These are phyloP conservation scores for Alternaria dauci DNA, from an alignment of 2,329 filamentous ascomycete species.

Conservation along the genomic window DNA sequence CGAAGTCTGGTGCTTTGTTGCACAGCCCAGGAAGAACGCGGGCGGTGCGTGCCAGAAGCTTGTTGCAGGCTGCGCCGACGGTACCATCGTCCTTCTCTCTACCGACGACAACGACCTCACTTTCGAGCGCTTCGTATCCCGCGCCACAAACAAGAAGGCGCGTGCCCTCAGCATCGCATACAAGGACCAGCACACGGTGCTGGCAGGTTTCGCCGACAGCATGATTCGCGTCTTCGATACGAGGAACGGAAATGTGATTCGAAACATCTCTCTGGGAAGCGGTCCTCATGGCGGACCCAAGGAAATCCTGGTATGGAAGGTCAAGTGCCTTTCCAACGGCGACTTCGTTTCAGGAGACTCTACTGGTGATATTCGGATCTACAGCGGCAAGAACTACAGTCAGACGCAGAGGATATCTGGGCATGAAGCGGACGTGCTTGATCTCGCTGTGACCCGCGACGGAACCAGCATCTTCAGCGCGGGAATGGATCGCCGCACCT, in stretches of 20 bases:
- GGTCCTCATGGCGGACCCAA: slow-evolving; percentile 79
- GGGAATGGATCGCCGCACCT: slow-evolving; percentile 88
- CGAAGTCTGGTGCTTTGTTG: slow-evolving; percentile 95
- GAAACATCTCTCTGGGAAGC: slow-evolving; percentile 85
- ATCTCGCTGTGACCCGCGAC: slow-evolving; percentile 81
- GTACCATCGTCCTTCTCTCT: slow-evolving; percentile 85
- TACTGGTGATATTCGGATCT: slow-evolving; percentile 90
- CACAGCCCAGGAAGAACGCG: slow-evolving; percentile 70
- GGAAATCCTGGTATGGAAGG: slow-evolving; percentile 90
- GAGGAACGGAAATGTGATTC: slow-evolving; percentile 75
- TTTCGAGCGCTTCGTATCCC: slow-evolving; percentile 78
- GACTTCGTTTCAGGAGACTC: slow-evolving; percentile 96
- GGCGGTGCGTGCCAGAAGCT: slow-evolving; percentile 64
- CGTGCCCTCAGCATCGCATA: slow-evolving; percentile 92
- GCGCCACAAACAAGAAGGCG: slow-evolving; percentile 82
- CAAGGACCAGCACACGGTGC: slow-evolving; percentile 80
- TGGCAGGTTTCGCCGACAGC: slow-evolving; percentile 95
- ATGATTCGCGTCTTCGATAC: slow-evolving; percentile 92
- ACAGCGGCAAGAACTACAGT: slow-evolving; percentile 92
- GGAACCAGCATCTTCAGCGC: slow-evolving; percentile 86
- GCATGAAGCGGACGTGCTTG: slow-evolving; percentile 89
- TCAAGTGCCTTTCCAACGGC: slow-evolving; percentile 85
- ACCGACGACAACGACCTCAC: slow-evolving; percentile 84
- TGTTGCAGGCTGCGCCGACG: slow-evolving; percentile 89
- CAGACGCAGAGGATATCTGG: slow-evolving; percentile 84